A percentile compares a stretch with the other conserved stretches of the same genome.
Evolutionary conservation across 2,329 filamentous ascomycete genomes (phyloP).

Genomic region (Paradendryphiella salina): DNA sequence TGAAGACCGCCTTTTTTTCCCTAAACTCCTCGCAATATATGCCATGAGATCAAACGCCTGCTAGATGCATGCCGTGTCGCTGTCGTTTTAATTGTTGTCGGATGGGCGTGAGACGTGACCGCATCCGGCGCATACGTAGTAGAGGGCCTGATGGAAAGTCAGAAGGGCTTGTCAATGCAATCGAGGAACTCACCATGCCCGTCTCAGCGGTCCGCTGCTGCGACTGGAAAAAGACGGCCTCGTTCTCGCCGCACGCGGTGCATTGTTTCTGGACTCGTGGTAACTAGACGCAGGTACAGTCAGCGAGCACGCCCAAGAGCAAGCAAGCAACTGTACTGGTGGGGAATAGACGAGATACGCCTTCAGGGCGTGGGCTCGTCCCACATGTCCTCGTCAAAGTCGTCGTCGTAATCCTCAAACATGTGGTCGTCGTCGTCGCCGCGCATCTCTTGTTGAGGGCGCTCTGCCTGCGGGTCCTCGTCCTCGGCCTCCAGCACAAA

Average conservation of each 20-base stretch:
- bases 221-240: slow-evolving; percentile 98
- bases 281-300: slow-evolving; percentile 65
- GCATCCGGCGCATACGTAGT: slow-evolving; percentile 84
- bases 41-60: slow-evolving; percentile 36
- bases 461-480: slow-evolving; percentile 30
- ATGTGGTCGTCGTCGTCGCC: slow-evolving; percentile 13
- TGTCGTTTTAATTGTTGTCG: slow-evolving; percentile 16
- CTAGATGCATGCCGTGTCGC: slow-evolving; percentile 31
- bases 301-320: slow-evolving; percentile 46
- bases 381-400: slow-evolving; percentile 36
- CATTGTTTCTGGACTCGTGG: slow-evolving; percentile 86
- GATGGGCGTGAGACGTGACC: slow-evolving; percentile 73
- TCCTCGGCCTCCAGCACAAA: slow-evolving; percentile 52
- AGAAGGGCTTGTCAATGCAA: slow-evolving; percentile 6
- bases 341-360: slow-evolving; percentile 12
- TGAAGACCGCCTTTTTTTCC: slow-evolving; percentile 28
- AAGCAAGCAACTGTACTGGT: slow-evolving; percentile 40
- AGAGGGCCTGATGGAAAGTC: slow-evolving; percentile 50
- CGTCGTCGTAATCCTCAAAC: slow-evolving; percentile 28
- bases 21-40: slow-evolving; percentile 33
- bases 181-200: slow-evolving; percentile 75
- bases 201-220: slow-evolving; percentile 96
- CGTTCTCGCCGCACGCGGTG: slow-evolving; percentile 79
- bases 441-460: slow-evolving; percentile 22
- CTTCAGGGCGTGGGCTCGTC: slow-evolving; percentile 39